Conservation (phyloP, 2,329 filamentous ascomycete species). For the Alternaria gaisen region DNA sequence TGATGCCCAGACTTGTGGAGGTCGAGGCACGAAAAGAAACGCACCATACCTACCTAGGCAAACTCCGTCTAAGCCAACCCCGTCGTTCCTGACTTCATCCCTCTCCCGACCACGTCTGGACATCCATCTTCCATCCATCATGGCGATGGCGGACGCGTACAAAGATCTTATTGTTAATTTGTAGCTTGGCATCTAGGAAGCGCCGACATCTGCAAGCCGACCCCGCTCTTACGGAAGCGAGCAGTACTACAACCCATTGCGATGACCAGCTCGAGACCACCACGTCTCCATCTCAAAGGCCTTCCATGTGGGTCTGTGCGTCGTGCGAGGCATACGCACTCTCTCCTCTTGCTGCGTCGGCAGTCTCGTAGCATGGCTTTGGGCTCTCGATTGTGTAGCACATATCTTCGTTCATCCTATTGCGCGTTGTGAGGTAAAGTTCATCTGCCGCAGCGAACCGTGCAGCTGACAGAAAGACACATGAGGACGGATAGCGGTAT, state of each 20-base stretch:
- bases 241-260: slow-evolving; percentile 11
- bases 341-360: background rate
- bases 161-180: slow-evolving; percentile 7
- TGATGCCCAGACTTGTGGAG: slow-evolving; percentile 29
- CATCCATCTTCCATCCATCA: background rate
- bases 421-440: background rate
- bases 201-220: slow-evolving; percentile 10
- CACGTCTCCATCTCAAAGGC: background rate
- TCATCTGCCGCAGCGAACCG: background rate
- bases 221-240: slow-evolving; percentile 22
- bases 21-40: slow-evolving; percentile 38
- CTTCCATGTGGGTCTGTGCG: background rate
- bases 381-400: background rate
- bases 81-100: slow-evolving; percentile 22
- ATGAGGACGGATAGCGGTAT: background rate
- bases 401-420: background rate
- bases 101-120: slow-evolving; percentile 1
- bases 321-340: background rate
- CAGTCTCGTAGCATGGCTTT: background rate
- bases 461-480: background rate
- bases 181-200: slow-evolving; percentile 15
- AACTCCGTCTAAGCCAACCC: slow-evolving; percentile 26
- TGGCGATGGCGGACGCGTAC: slow-evolving; percentile 5
- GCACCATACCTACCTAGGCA: slow-evolving; percentile 33
- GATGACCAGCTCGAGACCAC: slow-evolving; percentile 5